Evolutionary conservation across 208 protist genomes (phyloP), one percentile per base, ranked within the genome.

Genomic region (Leishmania braziliensis): DNA sequence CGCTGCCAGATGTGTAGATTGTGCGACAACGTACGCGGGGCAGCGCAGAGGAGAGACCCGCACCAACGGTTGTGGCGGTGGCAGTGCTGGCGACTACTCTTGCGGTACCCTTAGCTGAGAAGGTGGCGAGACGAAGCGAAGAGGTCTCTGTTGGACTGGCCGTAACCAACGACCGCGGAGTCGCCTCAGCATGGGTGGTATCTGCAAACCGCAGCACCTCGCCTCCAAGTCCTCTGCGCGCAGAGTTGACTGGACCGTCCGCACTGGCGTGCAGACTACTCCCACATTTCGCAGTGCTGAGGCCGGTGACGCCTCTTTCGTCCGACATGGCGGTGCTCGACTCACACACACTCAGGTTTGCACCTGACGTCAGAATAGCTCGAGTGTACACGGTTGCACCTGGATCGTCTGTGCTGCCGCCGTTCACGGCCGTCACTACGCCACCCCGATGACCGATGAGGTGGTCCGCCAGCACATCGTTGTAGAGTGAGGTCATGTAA

Each of bases 401-500:
- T 6, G 36, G 43, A 63, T 63, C 78, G 18, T 70, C 43, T 71
- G 54, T 33, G 60, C 66, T 71, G 29, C 54, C 53, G 58, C 53
- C 58, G 56, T 39, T 33, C 18, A 46, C 75, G 8, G 60, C 50
- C n/a, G 72, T 63, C 48, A 51, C 14, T 6, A 50, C 66, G 58
- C 58, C 66, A 72, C 50, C 48, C 10, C 73, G 73, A 71, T 79
- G 75, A n/a, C 79, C 83, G 78, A 81, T 88, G 54, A 97, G 90
- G 50, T 95, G 88, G 66, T 91, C 90, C 6, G 92, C 93, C n/a
- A 97, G 86, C 29, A 95, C 86, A 75, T 97, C 93, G 81, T 93
- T 95, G 83, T 97, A 97, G 39, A 97, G 87, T 26, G 93, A 97
- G 6, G 91, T 92, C 80, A 92, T 89, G 79, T 95, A 95, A 6